Conservation (phyloP, 495 filamentous ascomycete genomes). For the Xylona heveae region DNA sequence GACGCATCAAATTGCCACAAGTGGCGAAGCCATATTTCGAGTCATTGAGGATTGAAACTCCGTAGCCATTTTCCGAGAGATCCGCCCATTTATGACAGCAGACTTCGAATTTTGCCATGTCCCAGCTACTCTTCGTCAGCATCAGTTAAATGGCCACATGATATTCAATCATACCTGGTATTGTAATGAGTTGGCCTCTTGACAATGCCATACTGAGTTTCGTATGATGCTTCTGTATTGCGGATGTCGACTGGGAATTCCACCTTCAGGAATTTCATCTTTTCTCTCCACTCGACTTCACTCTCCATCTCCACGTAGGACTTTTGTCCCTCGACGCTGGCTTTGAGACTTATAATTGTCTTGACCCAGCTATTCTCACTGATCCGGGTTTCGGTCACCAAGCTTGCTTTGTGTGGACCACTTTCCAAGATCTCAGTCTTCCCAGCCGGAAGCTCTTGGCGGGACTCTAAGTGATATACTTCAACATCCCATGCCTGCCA, state of each 20-base stretch:
- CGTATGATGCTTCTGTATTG: conserved; percentile 88
- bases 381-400: conserved; percentile 66
- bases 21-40: conserved; percentile 95
- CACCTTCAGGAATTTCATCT: conserved; percentile 95
- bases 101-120: conserved; percentile 98
- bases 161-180: conserved; percentile 34
- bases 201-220: conserved; percentile 82
- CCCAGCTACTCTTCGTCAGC: conserved; percentile 36
- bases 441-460: conserved; percentile 45
- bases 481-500: conserved; percentile 99
- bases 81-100: conserved; percentile 98
- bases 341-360: conserved; percentile 63
- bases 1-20: conserved; percentile 72
- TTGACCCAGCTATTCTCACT: conserved; percentile 73
- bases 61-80: conserved; percentile 76
- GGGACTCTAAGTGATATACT: conserved; percentile 79
- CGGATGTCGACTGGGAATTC: conserved; percentile 89
- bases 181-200: conserved; percentile 87
- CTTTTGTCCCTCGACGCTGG: conserved; percentile 36
- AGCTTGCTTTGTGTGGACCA: conserved; percentile 52
- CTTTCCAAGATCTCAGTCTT: conserved; percentile 49
- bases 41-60: conserved; percentile 87
- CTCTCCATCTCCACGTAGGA: conserved; percentile 58
- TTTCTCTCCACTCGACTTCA: conserved; percentile 84
- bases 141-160: background rate